phyloP scores from a whole-genome alignment of 352 stramenopile genomes.

The Phytophthora kernoviae region DNA sequence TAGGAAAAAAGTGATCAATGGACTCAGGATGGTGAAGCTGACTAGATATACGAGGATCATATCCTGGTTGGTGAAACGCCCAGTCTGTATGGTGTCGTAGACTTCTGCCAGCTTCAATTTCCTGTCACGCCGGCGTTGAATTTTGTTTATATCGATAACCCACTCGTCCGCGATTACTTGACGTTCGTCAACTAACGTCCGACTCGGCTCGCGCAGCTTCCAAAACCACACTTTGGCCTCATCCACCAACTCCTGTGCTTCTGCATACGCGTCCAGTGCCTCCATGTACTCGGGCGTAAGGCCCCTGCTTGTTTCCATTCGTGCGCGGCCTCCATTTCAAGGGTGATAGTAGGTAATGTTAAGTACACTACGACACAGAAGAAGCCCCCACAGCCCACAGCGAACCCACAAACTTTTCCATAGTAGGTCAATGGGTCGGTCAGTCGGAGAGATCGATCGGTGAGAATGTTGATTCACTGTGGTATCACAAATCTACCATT shows the following conservation, averaged over 20 bases:
- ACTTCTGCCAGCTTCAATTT: background rate
- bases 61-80: too few relatives aligned
- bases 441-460: too few relatives aligned
- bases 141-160: background rate
- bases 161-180: slow-evolving; percentile 71
- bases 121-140: background rate
- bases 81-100: background rate
- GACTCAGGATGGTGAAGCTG: too few relatives aligned
- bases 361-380: background rate
- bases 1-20: too few relatives aligned
- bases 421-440: too few relatives aligned
- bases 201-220: slow-evolving; percentile 59
- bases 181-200: slow-evolving; percentile 37
- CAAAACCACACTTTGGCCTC: slow-evolving; percentile 76
- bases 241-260: slow-evolving; percentile 38
- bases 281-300: slow-evolving; percentile 60
- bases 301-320: slow-evolving; percentile 7
- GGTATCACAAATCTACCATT: too few relatives aligned
- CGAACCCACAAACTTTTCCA: background rate
- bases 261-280: slow-evolving; percentile 41
- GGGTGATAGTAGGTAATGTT: background rate
- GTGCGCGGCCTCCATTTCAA: background rate
- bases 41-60: too few relatives aligned
- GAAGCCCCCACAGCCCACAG: background rate
- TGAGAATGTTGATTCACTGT: too few relatives aligned